Evolutionary conservation across 768 basidiomycete species (phyloP).

Genomic region (Pleurotus tuoliensis): DNA sequence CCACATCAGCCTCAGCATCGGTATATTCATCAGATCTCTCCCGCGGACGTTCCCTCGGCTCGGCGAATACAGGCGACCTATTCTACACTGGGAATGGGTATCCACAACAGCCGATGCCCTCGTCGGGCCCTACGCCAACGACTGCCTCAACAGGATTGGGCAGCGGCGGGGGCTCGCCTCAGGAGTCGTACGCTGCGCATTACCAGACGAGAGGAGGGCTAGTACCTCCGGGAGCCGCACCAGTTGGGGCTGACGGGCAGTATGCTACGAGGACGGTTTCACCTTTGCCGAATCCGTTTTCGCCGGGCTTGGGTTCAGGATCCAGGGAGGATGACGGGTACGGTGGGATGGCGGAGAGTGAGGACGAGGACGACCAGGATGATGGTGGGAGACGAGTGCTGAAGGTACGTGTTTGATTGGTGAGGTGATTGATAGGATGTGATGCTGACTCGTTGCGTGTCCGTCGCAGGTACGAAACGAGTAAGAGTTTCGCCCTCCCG

Average conservation of each 20-base stretch:
- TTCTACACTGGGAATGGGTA: neutral
- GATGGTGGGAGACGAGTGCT: slow-evolving; percentile 24
- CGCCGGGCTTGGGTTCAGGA: neutral
- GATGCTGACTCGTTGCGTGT: neutral
- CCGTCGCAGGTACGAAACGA: slow-evolving; percentile 23
- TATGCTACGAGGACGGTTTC: neutral
- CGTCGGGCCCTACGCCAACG: neutral
- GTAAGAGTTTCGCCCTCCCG: slow-evolving; percentile 1
- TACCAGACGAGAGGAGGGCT: slow-evolving; percentile 6
- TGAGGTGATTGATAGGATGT: neutral
- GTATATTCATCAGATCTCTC: slow-evolving; percentile 9
- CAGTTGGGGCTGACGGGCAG: neutral
- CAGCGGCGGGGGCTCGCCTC: neutral
- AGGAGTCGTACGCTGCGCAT: slow-evolving; percentile 9
- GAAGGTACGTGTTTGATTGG: slow-evolving; percentile 23
- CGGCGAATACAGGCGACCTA: neutral
- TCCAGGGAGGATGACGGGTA: slow-evolving; percentile 4
- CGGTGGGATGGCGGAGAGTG: slow-evolving; percentile 15
- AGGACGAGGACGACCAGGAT: slow-evolving; percentile 9
- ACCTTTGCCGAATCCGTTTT: slow-evolving; percentile 12
- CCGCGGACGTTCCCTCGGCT: slow-evolving; percentile 10
- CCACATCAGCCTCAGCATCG: neutral
- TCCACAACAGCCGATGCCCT: neutral
- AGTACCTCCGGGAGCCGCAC: neutral
- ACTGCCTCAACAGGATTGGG: neutral